These are phyloP conservation scores for Pichia paraexigua DNA, from an alignment of 805 yeast species.

Conservation along the genomic window DNA sequence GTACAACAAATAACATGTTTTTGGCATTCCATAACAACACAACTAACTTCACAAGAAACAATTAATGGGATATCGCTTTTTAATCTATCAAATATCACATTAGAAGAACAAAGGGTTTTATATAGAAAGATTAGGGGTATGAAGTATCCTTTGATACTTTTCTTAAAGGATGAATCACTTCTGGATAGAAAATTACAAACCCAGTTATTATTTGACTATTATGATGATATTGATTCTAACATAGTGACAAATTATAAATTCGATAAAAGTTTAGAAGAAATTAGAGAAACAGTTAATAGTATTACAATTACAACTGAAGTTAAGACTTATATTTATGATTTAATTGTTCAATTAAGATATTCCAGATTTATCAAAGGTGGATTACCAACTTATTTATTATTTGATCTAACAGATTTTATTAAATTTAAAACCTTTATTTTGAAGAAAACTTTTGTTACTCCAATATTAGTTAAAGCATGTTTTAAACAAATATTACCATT, in stretches of 20 bases:
- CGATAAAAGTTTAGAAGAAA: background rate
- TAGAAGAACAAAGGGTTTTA: background rate
- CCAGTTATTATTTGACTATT: constrained; percentile 1
- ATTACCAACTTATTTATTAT: constrained; percentile 37
- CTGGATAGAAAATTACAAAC: background rate
- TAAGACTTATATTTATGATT: constrained; percentile 47
- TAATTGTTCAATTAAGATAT: constrained; percentile 42
- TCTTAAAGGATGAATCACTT: background rate
- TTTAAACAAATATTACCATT: constrained; percentile 42
- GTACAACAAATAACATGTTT: background rate
- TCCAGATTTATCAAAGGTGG: constrained; percentile 51
- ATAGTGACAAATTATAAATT: background rate
- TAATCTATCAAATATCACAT: background rate
- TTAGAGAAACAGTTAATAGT: constrained; percentile 2
- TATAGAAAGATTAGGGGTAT: background rate
- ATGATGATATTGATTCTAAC: background rate
- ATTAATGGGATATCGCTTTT: constrained; percentile 1
- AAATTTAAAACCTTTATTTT: constrained; percentile 36
- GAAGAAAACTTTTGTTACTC: constrained; percentile 38
- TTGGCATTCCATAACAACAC: background rate
- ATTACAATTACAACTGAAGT: constrained; percentile 39
- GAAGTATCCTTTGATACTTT: constrained; percentile 5
- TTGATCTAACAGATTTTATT: constrained; percentile 35
- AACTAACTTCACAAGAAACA: background rate
- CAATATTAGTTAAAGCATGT: constrained; percentile 43